phyloP scores from a whole-genome alignment of 306 rosid genomes.

The Mimosa pudica region DNA sequence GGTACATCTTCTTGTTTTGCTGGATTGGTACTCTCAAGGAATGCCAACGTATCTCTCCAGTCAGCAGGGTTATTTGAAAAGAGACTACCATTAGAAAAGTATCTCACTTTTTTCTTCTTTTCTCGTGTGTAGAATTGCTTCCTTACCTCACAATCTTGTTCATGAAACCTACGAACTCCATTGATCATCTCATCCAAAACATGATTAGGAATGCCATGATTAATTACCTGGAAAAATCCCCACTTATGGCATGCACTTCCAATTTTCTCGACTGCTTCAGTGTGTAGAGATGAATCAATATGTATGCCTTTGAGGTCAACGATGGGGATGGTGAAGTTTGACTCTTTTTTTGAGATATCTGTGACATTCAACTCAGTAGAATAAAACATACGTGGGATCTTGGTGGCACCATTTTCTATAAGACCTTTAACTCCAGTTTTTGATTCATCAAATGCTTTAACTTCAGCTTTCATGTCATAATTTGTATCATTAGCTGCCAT shows the following conservation, averaged over 20 bases:
- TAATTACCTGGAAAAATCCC: slow-evolving; percentile 45
- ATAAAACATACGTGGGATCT: too few species aligned
- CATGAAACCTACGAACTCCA: slow-evolving; percentile 43
- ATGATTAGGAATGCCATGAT: slow-evolving; percentile 39
- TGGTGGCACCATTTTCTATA: too few species aligned
- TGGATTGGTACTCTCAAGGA: slow-evolving; percentile 38
- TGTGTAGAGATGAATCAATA: not conserved
- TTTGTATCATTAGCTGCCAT: too few species aligned
- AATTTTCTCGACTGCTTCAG: slow-evolving; percentile 13
- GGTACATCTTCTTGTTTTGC: slow-evolving; percentile 43
- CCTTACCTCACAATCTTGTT: slow-evolving; percentile 39
- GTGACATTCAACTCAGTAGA: not conserved
- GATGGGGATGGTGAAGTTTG: slow-evolving; percentile 23
- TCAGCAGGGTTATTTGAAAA: slow-evolving; percentile 33
- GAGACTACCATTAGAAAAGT: slow-evolving; percentile 41
- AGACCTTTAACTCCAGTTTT: too few species aligned
- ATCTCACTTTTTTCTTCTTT: slow-evolving; percentile 9
- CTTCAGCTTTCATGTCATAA: too few species aligned
- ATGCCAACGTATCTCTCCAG: slow-evolving; percentile 57
- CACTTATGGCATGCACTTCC: slow-evolving; percentile 25
- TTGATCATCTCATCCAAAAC: slow-evolving; percentile 36
- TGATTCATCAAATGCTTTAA: too few species aligned
- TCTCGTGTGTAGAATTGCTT: slow-evolving; percentile 25
- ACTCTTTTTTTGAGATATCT: not conserved
- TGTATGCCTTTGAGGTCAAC: slow-evolving; percentile 28